phyloP scores from a whole-genome alignment of 2,329 filamentous ascomycete species.

The Xylaria arbuscula region DNA sequence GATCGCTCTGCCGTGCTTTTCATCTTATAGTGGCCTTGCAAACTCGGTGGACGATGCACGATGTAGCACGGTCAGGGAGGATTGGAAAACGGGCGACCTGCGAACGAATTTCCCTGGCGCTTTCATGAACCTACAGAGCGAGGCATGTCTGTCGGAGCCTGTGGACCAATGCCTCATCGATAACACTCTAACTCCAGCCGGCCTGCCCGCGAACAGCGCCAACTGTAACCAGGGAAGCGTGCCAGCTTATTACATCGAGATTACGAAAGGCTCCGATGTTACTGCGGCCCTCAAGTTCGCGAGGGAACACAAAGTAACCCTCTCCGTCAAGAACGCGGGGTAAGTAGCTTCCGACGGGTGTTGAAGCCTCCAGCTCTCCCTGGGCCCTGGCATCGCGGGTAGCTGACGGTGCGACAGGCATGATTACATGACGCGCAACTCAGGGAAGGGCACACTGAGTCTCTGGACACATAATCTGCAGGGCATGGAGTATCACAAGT shows the following conservation, averaged over 20 bases:
- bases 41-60: conserved; percentile 37
- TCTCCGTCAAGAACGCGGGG: conserved; percentile 43
- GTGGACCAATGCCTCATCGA: conserved; percentile 48
- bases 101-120: conserved; percentile 43
- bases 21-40: conserved; percentile 40
- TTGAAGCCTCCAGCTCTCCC: neutral
- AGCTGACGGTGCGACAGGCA: conserved; percentile 34
- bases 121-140: conserved; percentile 48
- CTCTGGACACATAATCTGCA: conserved; percentile 42
- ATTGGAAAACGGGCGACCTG: conserved; percentile 43
- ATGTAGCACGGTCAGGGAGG: conserved; percentile 42
- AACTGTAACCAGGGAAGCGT: conserved; percentile 46
- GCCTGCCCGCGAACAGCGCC: conserved; percentile 37
- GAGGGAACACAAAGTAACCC: conserved; percentile 43
- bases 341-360: conserved; percentile 20
- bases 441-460: conserved; percentile 36
- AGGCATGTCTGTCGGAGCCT: conserved; percentile 45
- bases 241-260: conserved; percentile 43
- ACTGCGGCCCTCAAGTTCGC: conserved; percentile 42
- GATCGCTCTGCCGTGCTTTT: conserved; percentile 49
- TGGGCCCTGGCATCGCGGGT: neutral
- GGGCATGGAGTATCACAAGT: conserved; percentile 30
- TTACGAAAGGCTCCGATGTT: conserved; percentile 40
- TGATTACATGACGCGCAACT: conserved; percentile 39
- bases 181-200: conserved; percentile 40